Conservation (phyloP, 2,329 filamentous ascomycete genomes). For the Cercospora brassicicola region DNA sequence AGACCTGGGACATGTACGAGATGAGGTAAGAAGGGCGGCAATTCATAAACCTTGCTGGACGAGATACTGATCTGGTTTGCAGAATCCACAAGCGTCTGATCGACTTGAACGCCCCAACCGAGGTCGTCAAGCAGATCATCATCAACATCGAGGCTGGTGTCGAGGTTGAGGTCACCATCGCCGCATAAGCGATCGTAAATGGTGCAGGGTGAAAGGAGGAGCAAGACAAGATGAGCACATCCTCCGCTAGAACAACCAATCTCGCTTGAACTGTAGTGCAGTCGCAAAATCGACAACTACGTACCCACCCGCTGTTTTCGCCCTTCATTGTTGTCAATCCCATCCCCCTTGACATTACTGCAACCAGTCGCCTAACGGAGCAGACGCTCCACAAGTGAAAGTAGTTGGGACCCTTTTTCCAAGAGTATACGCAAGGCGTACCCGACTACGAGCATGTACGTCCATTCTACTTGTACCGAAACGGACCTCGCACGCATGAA, state of each 20-base stretch:
- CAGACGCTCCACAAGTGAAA: no score
- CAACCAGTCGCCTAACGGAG: no score
- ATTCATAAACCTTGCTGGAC: neutral
- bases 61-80: slow-evolving; percentile 11
- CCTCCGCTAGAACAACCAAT: slow-evolving; percentile 39
- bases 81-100: slow-evolving; percentile 42
- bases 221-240: neutral
- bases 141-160: slow-evolving; percentile 94
- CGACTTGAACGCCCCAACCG: slow-evolving; percentile 86
- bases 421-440: no score
- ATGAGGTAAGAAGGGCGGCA: slow-evolving; percentile 62
- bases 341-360: no score
- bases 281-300: no score
- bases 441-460: no score
- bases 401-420: no score
- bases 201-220: neutral
- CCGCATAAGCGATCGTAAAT: slow-evolving; percentile 58
- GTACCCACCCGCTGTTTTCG: no score
- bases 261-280: no score
- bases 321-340: no score
- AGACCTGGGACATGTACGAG: slow-evolving; percentile 99
- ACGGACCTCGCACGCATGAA: no score
- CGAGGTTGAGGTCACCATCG: slow-evolving; percentile 90
- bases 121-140: slow-evolving; percentile 96
- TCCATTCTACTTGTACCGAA: no score